Evolutionary conservation across 768 basidiomycete genomes (phyloP).

Genomic region (Suillus discolor): DNA sequence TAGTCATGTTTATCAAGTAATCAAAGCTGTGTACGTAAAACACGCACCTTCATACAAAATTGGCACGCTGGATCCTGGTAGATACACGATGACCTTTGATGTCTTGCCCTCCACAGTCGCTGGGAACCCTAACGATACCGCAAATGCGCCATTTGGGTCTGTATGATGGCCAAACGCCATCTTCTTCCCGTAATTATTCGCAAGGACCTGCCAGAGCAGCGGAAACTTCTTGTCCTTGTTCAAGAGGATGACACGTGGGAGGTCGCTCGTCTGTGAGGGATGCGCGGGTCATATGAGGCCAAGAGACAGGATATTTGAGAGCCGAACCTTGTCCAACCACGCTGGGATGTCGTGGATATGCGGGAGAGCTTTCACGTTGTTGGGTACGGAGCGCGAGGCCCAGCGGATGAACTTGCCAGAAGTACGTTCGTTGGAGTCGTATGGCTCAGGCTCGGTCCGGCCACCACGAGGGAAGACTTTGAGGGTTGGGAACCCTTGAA

Average conservation of each 20-base stretch:
- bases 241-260: conserved; percentile 64
- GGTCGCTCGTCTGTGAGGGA: conserved; percentile 37
- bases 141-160: conserved; percentile 65
- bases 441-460: conserved; percentile 60
- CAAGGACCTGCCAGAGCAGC: conserved; percentile 78
- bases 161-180: conserved; percentile 65
- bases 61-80: conserved; percentile 55
- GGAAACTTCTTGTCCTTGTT: conserved; percentile 79
- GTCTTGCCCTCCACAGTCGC: conserved; percentile 50
- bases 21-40: neutral
- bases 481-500: conserved; percentile 92
- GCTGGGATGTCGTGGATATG: conserved; percentile 55
- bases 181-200: conserved; percentile 67
- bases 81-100: conserved; percentile 74
- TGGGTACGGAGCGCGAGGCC: conserved; percentile 74
- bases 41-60: conserved; percentile 68
- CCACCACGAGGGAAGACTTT: conserved; percentile 87
- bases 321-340: conserved; percentile 70
- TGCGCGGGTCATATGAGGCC: conserved; percentile 1
- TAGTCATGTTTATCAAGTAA: conserved; percentile 5
- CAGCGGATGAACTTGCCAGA: conserved; percentile 75
- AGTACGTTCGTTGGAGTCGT: conserved; percentile 70
- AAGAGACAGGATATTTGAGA: neutral
- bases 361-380: conserved; percentile 63
- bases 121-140: conserved; percentile 60